Evolutionary conservation across 2,329 filamentous ascomycete genomes (phyloP).

Genomic region (Hysterium pulicare): DNA sequence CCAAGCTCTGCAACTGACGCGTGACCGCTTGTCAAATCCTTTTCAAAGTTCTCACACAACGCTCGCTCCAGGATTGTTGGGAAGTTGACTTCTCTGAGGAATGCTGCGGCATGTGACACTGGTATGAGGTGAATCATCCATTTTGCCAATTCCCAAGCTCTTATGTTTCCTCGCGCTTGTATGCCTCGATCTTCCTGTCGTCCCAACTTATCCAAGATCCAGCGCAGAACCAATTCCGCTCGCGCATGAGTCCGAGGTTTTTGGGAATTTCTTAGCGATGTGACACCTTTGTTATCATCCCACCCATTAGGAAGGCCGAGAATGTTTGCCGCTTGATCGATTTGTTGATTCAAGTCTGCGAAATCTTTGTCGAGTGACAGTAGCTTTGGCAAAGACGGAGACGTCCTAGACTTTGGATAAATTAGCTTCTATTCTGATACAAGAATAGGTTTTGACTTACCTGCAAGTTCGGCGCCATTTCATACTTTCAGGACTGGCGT

Average conservation of each 20-base stretch:
- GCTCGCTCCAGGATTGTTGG: constrained; percentile 63
- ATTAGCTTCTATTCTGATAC: not conserved
- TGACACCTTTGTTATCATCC: constrained; percentile 15
- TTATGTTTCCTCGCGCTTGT: constrained; percentile 41
- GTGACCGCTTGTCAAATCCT: constrained; percentile 7
- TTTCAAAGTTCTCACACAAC: constrained; percentile 52
- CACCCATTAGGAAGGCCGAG: constrained; percentile 34
- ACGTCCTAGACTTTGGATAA: constrained; percentile 6
- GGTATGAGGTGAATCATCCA: constrained; percentile 64
- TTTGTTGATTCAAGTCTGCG: constrained; percentile 34
- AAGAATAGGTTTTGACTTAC: constrained; percentile 9
- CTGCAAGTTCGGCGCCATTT: constrained; percentile 21
- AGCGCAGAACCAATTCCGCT: constrained; percentile 65
- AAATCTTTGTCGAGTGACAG: constrained; percentile 39
- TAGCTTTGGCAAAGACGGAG: constrained; percentile 36
- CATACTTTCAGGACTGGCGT: constrained; percentile 3
- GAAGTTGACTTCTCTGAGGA: constrained; percentile 68
- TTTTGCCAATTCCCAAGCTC: constrained; percentile 58
- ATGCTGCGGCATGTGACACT: constrained; percentile 64
- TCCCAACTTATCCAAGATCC: constrained; percentile 61
- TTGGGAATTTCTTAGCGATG: constrained; percentile 8
- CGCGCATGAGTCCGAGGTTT: constrained; percentile 29
- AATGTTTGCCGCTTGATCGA: constrained; percentile 40
- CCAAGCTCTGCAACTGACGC: constrained; percentile 6
- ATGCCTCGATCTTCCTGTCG: constrained; percentile 32